Evolutionary conservation across 129 eudicot species (phyloP).

Genomic region (carrot (Daucus carota)): DNA sequence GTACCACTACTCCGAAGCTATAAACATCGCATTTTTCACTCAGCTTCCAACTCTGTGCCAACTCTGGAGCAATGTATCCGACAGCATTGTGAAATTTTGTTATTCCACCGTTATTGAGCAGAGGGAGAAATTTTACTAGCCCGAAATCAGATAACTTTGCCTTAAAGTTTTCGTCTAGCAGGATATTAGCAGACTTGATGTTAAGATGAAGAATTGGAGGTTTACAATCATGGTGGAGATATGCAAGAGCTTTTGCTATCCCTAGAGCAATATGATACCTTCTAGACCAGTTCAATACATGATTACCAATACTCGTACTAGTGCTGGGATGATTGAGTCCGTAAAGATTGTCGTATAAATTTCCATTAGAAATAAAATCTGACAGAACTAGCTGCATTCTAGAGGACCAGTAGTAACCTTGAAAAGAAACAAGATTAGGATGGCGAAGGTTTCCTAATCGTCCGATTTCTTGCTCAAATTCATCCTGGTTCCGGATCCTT

Average conservation of each 20-base stretch:
- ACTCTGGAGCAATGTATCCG: conserved; percentile 91
- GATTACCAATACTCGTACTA: conserved; percentile 55
- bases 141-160: conserved; percentile 84
- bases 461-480: conserved; percentile 88
- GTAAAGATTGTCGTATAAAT: conserved; percentile 73
- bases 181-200: conserved; percentile 74
- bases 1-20: conserved; percentile 77
- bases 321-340: conserved; percentile 61
- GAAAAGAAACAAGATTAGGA: conserved; percentile 62
- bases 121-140: conserved; percentile 61
- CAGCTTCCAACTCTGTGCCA: conserved; percentile 65
- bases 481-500: conserved; percentile 80
- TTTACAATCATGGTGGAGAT: conserved; percentile 93
- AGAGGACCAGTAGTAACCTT: conserved; percentile 93
- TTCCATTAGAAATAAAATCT: conserved; percentile 65
- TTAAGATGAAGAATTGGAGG: conserved; percentile 89
- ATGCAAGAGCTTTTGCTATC: conserved; percentile 77
- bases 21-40: conserved; percentile 91
- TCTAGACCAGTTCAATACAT: conserved; percentile 59
- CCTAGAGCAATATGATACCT: conserved; percentile 77
- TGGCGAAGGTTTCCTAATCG: conserved; percentile 76
- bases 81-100: conserved; percentile 71
- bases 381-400: conserved; percentile 69
- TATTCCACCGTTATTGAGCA: conserved; percentile 53
- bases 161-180: conserved; percentile 56